A percentile compares a stretch with the other conserved stretches of the same genome.
These are phyloP conservation scores for Fagopyrum tataricum DNA, from an alignment of 148 eudicot genomes.

Conservation along the genomic window DNA sequence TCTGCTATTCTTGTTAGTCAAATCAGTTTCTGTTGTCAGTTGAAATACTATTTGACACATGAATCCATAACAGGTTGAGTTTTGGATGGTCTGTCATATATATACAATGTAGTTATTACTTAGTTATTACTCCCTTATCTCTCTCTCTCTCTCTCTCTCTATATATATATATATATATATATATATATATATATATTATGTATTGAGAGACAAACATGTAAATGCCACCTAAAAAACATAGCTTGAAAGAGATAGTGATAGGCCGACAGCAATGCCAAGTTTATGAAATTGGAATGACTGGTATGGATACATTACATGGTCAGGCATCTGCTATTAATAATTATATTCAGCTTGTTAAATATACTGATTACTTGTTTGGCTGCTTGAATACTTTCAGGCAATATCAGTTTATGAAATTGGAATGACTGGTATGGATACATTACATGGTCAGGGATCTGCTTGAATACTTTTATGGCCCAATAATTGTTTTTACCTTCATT, in stretches of 20 bases:
- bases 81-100: not conserved
- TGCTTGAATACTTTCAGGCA: not conserved
- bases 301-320: not conserved
- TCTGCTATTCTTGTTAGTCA: not conserved
- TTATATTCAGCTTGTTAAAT: not conserved
- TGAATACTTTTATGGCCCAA: not conserved
- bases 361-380: not conserved
- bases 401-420: too few relatives aligned
- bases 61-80: not conserved
- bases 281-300: not conserved
- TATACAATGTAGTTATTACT: too few relatives aligned
- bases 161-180: too few relatives aligned
- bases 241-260: conserved; percentile 1
- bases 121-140: too few relatives aligned
- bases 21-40: conserved; percentile 23
- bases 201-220: not conserved
- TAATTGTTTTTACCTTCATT: conserved; percentile 46
- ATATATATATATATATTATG: too few relatives aligned
- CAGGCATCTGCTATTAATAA: not conserved
- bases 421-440: too few relatives aligned
- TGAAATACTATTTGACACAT: not conserved
- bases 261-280: not conserved
- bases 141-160: too few relatives aligned
- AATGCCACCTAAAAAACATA: not conserved
- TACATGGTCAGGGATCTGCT: too few relatives aligned